Percentiles rank a stretch among this genome's conserved stretches.
These are phyloP conservation scores for Ambrosia artemisiifolia DNA, from an alignment of 129 eudicot species.

Conservation along the genomic window DNA sequence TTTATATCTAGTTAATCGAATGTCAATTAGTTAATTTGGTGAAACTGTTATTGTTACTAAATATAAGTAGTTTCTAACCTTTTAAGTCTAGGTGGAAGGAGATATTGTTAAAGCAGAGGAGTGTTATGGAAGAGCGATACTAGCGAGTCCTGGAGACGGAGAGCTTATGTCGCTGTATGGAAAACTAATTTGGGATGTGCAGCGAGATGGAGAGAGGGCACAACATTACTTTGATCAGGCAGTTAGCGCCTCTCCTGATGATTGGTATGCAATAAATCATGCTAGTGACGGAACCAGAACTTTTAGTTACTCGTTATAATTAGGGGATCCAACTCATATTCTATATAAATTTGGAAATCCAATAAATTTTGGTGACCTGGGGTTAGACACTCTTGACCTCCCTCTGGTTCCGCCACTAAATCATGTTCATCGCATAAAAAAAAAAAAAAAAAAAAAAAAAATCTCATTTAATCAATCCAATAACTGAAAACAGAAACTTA, in stretches of 20 bases:
- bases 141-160: slow-evolving; percentile 82
- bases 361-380: no score
- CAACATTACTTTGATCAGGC: slow-evolving; percentile 69
- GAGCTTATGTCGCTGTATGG: slow-evolving; percentile 74
- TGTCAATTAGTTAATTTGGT: not conserved
- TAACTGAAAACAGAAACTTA: not conserved
- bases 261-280: slow-evolving; percentile 45
- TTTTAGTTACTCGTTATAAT: no score
- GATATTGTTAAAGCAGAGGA: slow-evolving; percentile 69
- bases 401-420: no score
- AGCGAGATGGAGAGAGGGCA: slow-evolving; percentile 62
- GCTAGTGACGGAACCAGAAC: no score
- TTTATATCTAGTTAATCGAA: not conserved
- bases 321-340: no score
- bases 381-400: no score
- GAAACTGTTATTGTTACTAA: not conserved
- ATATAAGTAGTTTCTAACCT: not conserved
- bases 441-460: no score
- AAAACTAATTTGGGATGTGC: slow-evolving; percentile 68
- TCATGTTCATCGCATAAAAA: no score
- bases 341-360: no score
- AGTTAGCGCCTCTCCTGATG: slow-evolving; percentile 57
- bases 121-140: slow-evolving; percentile 80
- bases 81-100: slow-evolving; percentile 52
- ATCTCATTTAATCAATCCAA: not conserved